phyloP scores from a whole-genome alignment of 179 eudicot genomes.

The Vitellaria paradoxa region DNA sequence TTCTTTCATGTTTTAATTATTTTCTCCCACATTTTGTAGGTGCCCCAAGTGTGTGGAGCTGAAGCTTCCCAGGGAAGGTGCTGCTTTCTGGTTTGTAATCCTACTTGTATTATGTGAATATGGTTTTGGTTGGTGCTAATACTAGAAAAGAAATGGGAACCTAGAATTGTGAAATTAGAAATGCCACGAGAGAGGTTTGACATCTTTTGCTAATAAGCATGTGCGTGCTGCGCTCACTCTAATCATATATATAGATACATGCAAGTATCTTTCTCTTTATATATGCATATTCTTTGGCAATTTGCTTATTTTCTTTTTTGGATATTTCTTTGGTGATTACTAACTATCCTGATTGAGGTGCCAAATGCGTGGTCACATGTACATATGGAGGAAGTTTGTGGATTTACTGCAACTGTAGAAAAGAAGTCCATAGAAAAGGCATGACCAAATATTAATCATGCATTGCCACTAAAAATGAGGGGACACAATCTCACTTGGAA shows the following conservation, averaged over 20 bases:
- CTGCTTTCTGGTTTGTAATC: conserved; percentile 86
- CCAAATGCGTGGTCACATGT: not conserved
- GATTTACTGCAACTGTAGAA: not conserved
- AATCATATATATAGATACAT: no score
- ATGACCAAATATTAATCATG: not conserved
- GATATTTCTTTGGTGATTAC: not conserved
- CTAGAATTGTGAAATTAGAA: not conserved
- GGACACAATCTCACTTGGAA: not conserved
- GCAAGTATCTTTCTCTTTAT: no score
- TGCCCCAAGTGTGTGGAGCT: conserved; percentile 90
- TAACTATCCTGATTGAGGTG: not conserved
- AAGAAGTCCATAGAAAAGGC: not conserved
- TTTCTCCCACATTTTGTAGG: conserved; percentile 34
- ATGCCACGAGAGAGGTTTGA: not conserved
- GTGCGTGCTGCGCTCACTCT: not conserved
- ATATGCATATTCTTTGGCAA: no score
- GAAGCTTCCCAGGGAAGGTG: conserved; percentile 88
- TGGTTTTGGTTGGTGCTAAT: not conserved
- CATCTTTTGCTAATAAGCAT: not conserved
- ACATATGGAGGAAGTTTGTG: not conserved
- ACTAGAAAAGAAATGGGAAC: not conserved
- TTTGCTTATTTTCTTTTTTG: not conserved
- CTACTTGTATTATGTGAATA: not conserved
- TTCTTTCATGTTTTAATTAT: not conserved
- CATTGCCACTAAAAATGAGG: not conserved